Percentiles rank a stretch among this genome's conserved stretches.
These are phyloP conservation scores for Coleophoma cylindrospora DNA, from an alignment of 2,329 filamentous ascomycete species.

Conservation along the genomic window DNA sequence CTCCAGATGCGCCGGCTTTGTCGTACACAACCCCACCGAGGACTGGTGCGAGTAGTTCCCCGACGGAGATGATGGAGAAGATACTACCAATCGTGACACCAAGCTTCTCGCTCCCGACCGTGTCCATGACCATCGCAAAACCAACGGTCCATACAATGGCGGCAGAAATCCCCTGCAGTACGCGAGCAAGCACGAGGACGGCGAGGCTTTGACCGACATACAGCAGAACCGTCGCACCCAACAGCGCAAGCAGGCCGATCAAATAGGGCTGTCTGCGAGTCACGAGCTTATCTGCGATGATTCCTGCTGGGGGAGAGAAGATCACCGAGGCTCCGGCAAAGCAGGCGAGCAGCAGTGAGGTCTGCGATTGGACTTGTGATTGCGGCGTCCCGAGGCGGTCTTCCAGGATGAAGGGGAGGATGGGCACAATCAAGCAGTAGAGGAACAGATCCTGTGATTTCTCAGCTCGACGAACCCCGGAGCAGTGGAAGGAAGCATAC, in stretches of 20 bases:
- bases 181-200: conserved; percentile 55
- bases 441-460: conserved; percentile 45
- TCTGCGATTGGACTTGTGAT: conserved; percentile 43
- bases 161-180: conserved; percentile 65
- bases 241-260: conserved; percentile 48
- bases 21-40: conserved; percentile 57
- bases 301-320: conserved; percentile 45
- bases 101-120: conserved; percentile 54
- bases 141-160: conserved; percentile 73
- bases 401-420: conserved; percentile 51
- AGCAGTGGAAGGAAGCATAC: conserved; percentile 7
- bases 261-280: conserved; percentile 54
- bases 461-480: conserved; percentile 5
- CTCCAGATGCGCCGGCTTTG: conserved; percentile 50
- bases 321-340: conserved; percentile 49
- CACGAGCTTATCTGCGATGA: conserved; percentile 46
- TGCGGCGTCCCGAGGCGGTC: conserved; percentile 43
- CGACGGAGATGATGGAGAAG: conserved; percentile 54
- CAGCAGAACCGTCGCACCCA: conserved; percentile 59
- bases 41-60: conserved; percentile 50
- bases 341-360: conserved; percentile 46
- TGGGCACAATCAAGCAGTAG: conserved; percentile 53
- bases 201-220: conserved; percentile 58
- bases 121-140: conserved; percentile 65
- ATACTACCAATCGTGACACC: conserved; percentile 59